Evolutionary conservation across 768 basidiomycete species (phyloP), one percentile per base, ranked within the genome.

Genomic region (Macrocybe gigantea): DNA sequence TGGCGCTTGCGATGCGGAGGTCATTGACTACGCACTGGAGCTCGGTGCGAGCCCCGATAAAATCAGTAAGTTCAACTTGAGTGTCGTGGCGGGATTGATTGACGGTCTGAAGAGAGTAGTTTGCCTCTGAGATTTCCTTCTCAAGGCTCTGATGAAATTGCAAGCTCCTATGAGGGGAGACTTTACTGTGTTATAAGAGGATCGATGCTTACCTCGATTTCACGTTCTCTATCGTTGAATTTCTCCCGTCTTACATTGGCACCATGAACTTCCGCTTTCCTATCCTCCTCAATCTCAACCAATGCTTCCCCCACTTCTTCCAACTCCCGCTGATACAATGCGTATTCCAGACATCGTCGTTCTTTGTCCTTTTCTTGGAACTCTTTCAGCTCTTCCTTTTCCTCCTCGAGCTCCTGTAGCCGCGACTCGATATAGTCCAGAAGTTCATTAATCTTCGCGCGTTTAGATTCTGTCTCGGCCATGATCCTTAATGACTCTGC

Each of bases 321-420:
- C 35, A 97, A 65, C 60, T 99, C 95, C 33, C 88, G 78, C 54
- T 91, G 87, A 65, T 96, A 92, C 52, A 98, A 67, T 0, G 93
- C 92, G 62, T 97, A 98, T 62, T 99, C 96, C 57, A 97, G 71
- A 63, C 93, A 95, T 36, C 95, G 76, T 34, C 95, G 73, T 50
- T 97, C 92, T 64, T 92, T 91, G 61, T 99, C 96, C 62, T 93
- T 93, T 53, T 90, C 85, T 63, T 96, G 93, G 60, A 90, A 99
- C 63, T 96, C 93, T 61, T 94, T 95, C 48, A 99, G 67, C 62
- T 99, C 96, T 54, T 95, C 91, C 62, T 98, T 98, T 69, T 99
- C 96, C 59, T 96, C 93, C 60, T 99, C 95, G 6, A 98, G 83
- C 65, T 98, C 95, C 2, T 75, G 70, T 45, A 99, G 69, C 2